Conservation (phyloP, 2,329 filamentous ascomycete species). For the Emergomyces pasteurianus region DNA sequence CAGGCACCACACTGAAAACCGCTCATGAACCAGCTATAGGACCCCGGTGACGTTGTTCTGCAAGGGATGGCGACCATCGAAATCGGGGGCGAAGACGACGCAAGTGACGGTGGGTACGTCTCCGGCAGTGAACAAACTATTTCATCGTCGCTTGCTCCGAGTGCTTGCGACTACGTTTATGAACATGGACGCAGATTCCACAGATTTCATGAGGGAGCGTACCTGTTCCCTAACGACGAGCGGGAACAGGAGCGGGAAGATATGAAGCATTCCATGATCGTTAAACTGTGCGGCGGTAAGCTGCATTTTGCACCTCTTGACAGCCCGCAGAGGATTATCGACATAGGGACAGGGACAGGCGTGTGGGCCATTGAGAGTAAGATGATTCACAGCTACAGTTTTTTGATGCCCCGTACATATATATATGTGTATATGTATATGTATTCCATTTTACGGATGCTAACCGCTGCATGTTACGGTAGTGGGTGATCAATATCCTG, state of each 20-base stretch:
- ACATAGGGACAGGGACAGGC: slow-evolving; percentile 41
- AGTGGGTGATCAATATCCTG: slow-evolving; percentile 17
- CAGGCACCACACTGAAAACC: not conserved
- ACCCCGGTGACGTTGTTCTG: not conserved
- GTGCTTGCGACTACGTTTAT: not conserved
- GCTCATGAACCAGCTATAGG: not conserved
- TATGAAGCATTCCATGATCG: slow-evolving; percentile 2
- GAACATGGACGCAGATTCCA: not conserved
- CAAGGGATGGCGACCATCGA: not conserved
- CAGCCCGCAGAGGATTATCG: slow-evolving; percentile 31
- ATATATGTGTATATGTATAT: not conserved
- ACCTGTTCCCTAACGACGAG: slow-evolving; percentile 1
- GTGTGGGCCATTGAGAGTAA: slow-evolving; percentile 44
- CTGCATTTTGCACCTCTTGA: slow-evolving; percentile 26
- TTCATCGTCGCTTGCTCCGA: not conserved
- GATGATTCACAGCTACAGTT: not conserved
- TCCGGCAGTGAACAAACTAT: not conserved
- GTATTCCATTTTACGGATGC: not conserved
- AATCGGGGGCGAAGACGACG: not conserved
- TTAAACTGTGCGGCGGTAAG: not conserved
- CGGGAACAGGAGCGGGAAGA: slow-evolving; percentile 1
- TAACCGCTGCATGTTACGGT: not conserved
- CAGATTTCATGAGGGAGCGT: not conserved
- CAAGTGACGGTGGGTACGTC: not conserved
- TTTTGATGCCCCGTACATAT: too few relatives aligned